Evolutionary conservation across 2,329 filamentous ascomycete genomes (phyloP).

Genomic region (Penicillium sp.): DNA sequence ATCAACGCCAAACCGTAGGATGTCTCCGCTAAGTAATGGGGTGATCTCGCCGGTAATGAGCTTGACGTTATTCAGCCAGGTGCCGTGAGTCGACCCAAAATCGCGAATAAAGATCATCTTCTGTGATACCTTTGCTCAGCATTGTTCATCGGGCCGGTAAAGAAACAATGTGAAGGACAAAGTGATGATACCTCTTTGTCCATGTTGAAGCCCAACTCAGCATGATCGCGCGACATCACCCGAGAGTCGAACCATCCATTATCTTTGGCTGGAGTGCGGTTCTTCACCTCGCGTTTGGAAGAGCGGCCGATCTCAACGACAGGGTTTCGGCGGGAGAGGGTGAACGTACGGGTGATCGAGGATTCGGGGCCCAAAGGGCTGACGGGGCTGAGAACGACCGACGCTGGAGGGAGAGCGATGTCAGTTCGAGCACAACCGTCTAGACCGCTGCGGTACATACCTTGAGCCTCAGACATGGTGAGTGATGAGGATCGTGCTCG

Average conservation of each 20-base stretch:
- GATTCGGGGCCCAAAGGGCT: constrained; percentile 28
- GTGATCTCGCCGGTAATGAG: constrained; percentile 43
- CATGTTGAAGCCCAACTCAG: constrained; percentile 33
- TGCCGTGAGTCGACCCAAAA: constrained; percentile 63
- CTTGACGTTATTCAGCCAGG: constrained; percentile 53
- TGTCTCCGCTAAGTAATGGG: constrained; percentile 40
- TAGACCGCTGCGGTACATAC: constrained; percentile 17
- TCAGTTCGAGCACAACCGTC: neutral
- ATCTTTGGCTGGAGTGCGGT: constrained; percentile 35
- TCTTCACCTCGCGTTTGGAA: constrained; percentile 41
- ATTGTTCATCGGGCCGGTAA: neutral
- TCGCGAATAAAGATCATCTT: constrained; percentile 56
- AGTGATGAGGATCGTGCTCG: neutral
- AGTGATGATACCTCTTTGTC: constrained; percentile 29
- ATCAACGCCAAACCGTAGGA: constrained; percentile 50
- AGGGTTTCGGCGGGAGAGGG: constrained; percentile 30
- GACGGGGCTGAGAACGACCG: constrained; percentile 36
- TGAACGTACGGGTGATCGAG: constrained; percentile 35
- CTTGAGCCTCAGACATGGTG: constrained; percentile 28
- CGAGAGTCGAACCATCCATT: constrained; percentile 51
- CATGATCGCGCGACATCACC: constrained; percentile 51
- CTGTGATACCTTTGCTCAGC: constrained; percentile 29
- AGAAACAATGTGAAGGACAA: neutral
- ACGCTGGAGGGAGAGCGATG: constrained; percentile 24
- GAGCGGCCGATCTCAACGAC: constrained; percentile 43